These are phyloP conservation scores for Chlamydomonas urium DNA, from an alignment of 139 green algal species.

Conservation along the genomic window DNA sequence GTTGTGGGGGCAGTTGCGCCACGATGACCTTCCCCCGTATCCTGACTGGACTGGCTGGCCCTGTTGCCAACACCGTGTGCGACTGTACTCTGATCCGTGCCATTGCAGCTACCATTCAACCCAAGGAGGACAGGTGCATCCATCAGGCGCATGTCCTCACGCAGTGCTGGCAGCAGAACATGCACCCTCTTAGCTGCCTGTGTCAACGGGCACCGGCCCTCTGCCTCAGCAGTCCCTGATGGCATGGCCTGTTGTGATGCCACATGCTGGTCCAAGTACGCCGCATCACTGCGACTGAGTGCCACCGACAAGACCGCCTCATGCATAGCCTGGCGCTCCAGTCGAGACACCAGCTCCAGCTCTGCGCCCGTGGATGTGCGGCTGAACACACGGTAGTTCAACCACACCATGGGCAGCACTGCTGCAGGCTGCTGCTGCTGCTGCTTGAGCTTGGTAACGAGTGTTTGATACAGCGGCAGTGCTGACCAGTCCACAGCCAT, in stretches of 20 bases:
- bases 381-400: slow-evolving; percentile 50
- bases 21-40: not conserved
- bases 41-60: too few species aligned
- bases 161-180: slow-evolving; percentile 53
- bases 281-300: slow-evolving; percentile 51
- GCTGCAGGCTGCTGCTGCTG: not conserved
- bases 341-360: slow-evolving; percentile 28
- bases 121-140: slow-evolving; percentile 11
- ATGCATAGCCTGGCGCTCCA: slow-evolving; percentile 36
- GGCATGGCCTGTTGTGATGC: not conserved
- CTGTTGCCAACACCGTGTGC: too few species aligned
- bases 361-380: slow-evolving; percentile 24
- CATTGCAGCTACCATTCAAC: too few species aligned
- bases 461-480: slow-evolving; percentile 28
- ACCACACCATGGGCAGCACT: slow-evolving; percentile 32
- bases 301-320: slow-evolving; percentile 25
- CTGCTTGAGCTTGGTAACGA: not conserved
- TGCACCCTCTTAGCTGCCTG: not conserved
- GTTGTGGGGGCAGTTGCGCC: not conserved
- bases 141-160: slow-evolving; percentile 54
- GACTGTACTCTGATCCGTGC: too few species aligned
- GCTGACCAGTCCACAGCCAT: slow-evolving; percentile 66
- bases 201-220: not conserved
- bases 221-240: too few species aligned
- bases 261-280: slow-evolving; percentile 35